These are phyloP conservation scores for Ramularia endophylla DNA, from an alignment of 2,329 filamentous ascomycete genomes.

Conservation along the genomic window DNA sequence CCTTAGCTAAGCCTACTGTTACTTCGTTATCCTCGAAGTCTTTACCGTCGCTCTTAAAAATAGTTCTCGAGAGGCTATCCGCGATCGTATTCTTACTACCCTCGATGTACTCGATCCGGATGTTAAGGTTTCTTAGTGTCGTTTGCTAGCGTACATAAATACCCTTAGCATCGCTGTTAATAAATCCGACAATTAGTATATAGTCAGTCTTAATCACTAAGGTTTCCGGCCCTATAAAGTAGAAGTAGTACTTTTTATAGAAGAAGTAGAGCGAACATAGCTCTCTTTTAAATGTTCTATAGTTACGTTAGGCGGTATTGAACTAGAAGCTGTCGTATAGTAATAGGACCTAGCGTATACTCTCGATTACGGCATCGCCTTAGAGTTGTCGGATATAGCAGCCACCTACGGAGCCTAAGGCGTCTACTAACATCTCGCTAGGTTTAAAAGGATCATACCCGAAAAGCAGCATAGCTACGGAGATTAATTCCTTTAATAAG, in stretches of 20 bases:
- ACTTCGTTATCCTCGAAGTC: no score
- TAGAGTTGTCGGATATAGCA: constrained; percentile 1
- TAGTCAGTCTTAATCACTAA: no score
- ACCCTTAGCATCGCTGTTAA: no score
- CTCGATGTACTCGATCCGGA: background rate
- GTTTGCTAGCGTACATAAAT: no score
- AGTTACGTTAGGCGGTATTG: no score
- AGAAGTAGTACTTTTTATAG: no score
- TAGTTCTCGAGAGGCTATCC: background rate
- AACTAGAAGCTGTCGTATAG: constrained; percentile 5
- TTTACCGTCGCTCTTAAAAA: no score
- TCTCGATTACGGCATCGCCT: no score
- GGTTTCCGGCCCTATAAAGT: no score
- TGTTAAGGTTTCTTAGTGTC: background rate
- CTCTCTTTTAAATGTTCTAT: no score
- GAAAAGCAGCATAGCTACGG: background rate
- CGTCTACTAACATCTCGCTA: constrained; percentile 4
- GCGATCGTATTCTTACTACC: background rate
- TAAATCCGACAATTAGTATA: no score
- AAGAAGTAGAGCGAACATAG: no score
- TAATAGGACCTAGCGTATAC: constrained; percentile 2
- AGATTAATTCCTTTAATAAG: constrained; percentile 2
- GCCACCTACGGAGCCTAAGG: background rate
- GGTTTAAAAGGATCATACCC: background rate
- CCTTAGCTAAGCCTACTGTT: background rate